Evolutionary conservation across 2,329 filamentous ascomycete genomes (phyloP), one percentile per base, ranked within the genome.

Genomic region (Seiridium cupressi): DNA sequence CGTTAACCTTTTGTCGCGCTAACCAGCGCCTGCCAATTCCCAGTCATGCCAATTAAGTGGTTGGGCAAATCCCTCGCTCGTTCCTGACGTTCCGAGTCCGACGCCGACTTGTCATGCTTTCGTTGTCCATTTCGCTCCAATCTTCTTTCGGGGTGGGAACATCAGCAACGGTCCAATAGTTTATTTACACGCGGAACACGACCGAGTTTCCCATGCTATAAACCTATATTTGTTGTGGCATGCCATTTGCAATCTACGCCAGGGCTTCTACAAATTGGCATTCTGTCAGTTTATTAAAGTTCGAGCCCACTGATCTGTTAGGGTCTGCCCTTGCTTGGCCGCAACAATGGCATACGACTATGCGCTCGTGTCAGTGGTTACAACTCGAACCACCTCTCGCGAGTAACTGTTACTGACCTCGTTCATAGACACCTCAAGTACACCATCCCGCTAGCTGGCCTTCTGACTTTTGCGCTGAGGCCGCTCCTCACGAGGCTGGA

Each of bases 401-500:
- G 38, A 6, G 13, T 18, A 40, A 18, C 26, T 13, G 40, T 34
- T 4, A 32, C 46, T 58, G 44, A 58, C 44, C 13, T 9, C 9
- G 7, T 9, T 44, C 9, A 46, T 53, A 90, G 86, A 64, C 85
- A 90, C 72, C 71, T 87, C 67, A 84, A 84, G 66, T 91, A 87
- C 76, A 91, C 86, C 38, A 84, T 90, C 60, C 88, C 88, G 11
- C 79, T 85, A 32, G 88, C 87, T 8, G 72, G 82, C 63, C 67
- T 82, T 47, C 79, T 91, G 64, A 86, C 87, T 13, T 65, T 83
- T 47, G 72, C 89, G 53, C 84, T 86, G 63, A 80, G 78, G 51
- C 89, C 88, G 3, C 78, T 92, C 42, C 79, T 86, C 58, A 89
- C 84, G 26, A 79, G 76, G 42, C 76, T 87, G 59, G 88, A 91